These are phyloP conservation scores for Colletotrichum shisoi DNA, from an alignment of 2,329 filamentous ascomycete species.

Conservation along the genomic window DNA sequence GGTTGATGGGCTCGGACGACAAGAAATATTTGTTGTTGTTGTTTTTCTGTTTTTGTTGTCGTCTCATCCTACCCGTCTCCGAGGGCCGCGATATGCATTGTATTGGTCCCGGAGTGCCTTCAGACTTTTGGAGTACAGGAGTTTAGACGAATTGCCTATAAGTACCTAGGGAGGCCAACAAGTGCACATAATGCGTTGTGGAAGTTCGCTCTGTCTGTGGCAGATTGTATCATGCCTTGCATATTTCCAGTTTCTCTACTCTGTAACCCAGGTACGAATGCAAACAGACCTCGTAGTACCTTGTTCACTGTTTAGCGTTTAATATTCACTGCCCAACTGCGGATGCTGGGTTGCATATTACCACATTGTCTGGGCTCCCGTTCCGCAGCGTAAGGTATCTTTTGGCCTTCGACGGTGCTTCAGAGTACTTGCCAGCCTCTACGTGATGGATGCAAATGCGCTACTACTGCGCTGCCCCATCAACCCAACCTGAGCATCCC, in stretches of 20 bases:
- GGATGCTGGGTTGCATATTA: not conserved
- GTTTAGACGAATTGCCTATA: not conserved
- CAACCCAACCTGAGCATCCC: conserved; percentile 34
- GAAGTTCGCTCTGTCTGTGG: not conserved
- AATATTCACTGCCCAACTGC: too few relatives aligned
- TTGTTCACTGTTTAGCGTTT: not conserved
- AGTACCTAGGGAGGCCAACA: not conserved
- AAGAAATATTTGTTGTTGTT: not conserved
- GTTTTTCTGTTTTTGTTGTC: too few relatives aligned
- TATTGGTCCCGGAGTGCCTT: not conserved
- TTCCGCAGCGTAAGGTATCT: conserved; percentile 13
- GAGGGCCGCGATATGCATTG: not conserved
- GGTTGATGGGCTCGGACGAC: too few relatives aligned
- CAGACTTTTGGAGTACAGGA: not conserved
- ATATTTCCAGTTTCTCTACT: not conserved
- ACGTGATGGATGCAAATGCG: conserved; percentile 16
- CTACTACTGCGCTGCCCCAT: conserved; percentile 32
- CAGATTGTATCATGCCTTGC: not conserved
- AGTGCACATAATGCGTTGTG: not conserved
- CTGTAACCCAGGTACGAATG: not conserved
- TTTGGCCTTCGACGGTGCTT: conserved; percentile 11
- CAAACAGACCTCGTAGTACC: not conserved
- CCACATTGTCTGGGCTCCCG: not conserved
- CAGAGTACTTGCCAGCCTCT: conserved; percentile 10
- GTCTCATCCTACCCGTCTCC: not conserved